Percentiles rank a stretch among this genome's conserved stretches.
Evolutionary conservation across 2,329 filamentous ascomycete genomes (phyloP).

Genomic region (Aspergillus versicolor): DNA sequence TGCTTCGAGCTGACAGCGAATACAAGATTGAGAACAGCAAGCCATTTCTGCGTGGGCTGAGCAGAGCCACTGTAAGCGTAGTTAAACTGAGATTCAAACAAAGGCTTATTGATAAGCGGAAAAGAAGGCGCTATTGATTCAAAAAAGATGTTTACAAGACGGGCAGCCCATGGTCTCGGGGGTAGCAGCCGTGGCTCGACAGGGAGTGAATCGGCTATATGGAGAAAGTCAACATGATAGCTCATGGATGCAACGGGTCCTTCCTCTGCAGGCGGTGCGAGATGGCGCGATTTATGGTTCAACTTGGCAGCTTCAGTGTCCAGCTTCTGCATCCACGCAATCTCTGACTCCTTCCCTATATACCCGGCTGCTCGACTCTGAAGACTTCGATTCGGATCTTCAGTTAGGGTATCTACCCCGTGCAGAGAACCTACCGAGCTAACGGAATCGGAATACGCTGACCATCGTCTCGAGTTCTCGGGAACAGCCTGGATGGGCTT

Average conservation of each 20-base stretch:
- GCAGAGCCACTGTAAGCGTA: slow-evolving; percentile 20
- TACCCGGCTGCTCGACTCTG: slow-evolving; percentile 3
- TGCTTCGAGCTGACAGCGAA: slow-evolving; percentile 42
- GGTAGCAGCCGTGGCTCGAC: not conserved
- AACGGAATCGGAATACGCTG: not conserved
- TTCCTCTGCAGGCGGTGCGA: not conserved
- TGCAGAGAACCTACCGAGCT: not conserved
- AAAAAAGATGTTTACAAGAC: slow-evolving; percentile 39
- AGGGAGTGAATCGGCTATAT: not conserved
- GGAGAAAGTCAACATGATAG: slow-evolving; percentile 3
- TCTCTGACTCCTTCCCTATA: slow-evolving; percentile 5
- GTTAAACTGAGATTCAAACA: slow-evolving; percentile 36
- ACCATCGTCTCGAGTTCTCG: not conserved
- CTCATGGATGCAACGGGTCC: not conserved
- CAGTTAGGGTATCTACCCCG: slow-evolving; percentile 1
- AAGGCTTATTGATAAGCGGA: slow-evolving; percentile 37
- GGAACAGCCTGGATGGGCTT: too few species aligned
- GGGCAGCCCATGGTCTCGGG: slow-evolving; percentile 27
- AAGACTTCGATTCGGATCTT: slow-evolving; percentile 2
- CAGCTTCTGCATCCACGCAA: slow-evolving; percentile 8
- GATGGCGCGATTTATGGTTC: not conserved
- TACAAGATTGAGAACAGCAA: slow-evolving; percentile 42
- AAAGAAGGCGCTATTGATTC: slow-evolving; percentile 38
- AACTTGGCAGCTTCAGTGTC: not conserved
- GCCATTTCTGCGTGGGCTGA: slow-evolving; percentile 35